These are phyloP conservation scores for Crithidia sp. DNA, from an alignment of 208 protist genomes.

Conservation along the genomic window DNA sequence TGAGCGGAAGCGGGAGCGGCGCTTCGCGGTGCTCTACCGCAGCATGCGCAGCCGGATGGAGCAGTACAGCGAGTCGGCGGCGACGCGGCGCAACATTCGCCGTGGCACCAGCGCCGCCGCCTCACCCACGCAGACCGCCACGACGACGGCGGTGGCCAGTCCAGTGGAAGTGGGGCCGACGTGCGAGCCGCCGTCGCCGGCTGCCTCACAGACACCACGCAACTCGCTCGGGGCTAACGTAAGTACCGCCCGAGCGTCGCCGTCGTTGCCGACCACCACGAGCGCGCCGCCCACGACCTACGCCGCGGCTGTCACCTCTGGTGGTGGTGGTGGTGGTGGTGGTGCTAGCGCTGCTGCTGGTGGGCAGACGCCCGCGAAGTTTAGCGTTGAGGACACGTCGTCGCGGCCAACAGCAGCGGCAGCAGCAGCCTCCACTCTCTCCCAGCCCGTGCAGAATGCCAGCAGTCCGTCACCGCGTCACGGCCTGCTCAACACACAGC, in stretches of 20 bases:
- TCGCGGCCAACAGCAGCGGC: neutral
- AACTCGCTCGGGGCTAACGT: neutral
- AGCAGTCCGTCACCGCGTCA: neutral
- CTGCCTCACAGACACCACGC: neutral
- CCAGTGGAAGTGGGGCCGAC: neutral
- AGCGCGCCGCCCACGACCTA: constrained; percentile 14
- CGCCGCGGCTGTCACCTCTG: neutral
- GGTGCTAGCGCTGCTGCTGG: neutral
- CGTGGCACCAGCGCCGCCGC: constrained; percentile 22
- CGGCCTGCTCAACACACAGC: constrained; percentile 16
- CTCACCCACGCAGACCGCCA: constrained; percentile 8
- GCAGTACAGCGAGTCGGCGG: constrained; percentile 37
- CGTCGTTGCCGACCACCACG: neutral
- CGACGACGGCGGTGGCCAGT: constrained; percentile 6
- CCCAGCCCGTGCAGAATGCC: constrained; percentile 3
- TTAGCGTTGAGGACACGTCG: constrained; percentile 34
- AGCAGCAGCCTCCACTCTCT: neutral
- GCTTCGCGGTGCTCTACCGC: constrained; percentile 41
- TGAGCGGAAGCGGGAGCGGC: constrained; percentile 26
- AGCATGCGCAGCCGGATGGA: constrained; percentile 36
- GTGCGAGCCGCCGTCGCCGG: neutral
- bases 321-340: neutral
- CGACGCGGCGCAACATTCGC: constrained; percentile 32
- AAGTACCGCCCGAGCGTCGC: too few relatives aligned
- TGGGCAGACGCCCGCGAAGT: constrained; percentile 23